A percentile compares a stretch with the other conserved stretches of the same genome.
Conservation (phyloP, 1,284 basidiomycete species). For the Microbotryomycetes sp. region DNA sequence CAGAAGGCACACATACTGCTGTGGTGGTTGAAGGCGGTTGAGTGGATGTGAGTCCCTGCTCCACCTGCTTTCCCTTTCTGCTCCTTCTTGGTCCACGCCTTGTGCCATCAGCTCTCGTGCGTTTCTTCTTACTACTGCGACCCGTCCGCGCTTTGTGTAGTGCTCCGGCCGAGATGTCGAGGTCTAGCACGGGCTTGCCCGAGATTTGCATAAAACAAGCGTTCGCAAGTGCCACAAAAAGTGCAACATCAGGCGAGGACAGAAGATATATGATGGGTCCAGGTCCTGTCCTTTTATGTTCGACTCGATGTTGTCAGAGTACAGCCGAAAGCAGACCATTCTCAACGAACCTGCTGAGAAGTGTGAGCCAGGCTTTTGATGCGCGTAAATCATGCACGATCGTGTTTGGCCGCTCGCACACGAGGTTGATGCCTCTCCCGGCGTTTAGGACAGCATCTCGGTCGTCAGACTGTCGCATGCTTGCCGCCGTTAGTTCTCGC, state of each 20-base stretch:
- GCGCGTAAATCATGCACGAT: slow-evolving; percentile 56
- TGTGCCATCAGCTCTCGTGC: slow-evolving; percentile 1
- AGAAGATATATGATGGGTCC: slow-evolving; percentile 66
- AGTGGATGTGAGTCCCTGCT: background rate
- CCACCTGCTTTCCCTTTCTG: background rate
- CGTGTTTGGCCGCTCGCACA: slow-evolving; percentile 64
- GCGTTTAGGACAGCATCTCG: slow-evolving; percentile 11
- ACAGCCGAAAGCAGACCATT: no score
- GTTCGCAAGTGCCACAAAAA: slow-evolving; percentile 67
- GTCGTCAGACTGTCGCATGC: background rate
- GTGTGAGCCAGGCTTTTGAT: slow-evolving; percentile 56
- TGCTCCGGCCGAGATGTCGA: slow-evolving; percentile 13
- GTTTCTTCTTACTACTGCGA: background rate
- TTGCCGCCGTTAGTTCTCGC: background rate
- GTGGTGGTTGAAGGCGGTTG: background rate
- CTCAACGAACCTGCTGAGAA: slow-evolving; percentile 56
- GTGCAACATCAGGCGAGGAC: slow-evolving; percentile 50
- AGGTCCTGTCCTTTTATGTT: slow-evolving; percentile 54
- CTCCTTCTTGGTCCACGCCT: background rate
- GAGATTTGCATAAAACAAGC: slow-evolving; percentile 72
- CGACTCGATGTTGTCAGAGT: background rate
- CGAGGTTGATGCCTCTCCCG: slow-evolving; percentile 41
- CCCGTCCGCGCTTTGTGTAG: background rate
- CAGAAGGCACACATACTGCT: background rate
- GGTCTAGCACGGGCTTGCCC: slow-evolving; percentile 57